Percentiles rank a stretch among this genome's conserved stretches.
Evolutionary conservation across 2,329 filamentous ascomycete species (phyloP).

Genomic region (Phaeosphaeriaceae sp.): DNA sequence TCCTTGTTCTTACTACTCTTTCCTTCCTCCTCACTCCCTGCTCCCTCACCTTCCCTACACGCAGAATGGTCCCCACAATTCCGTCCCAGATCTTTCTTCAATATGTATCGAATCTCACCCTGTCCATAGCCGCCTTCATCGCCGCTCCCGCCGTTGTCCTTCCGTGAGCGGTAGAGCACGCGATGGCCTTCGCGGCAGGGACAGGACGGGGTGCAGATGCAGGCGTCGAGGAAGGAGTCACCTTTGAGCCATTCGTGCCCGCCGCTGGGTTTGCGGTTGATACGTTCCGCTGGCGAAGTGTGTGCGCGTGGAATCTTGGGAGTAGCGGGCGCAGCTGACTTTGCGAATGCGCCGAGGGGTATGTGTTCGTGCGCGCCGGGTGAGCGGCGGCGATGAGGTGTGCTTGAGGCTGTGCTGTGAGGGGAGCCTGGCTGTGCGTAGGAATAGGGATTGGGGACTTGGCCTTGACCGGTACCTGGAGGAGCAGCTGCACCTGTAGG

Average conservation of each 20-base stretch:
- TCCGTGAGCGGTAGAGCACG: slow-evolving; percentile 27
- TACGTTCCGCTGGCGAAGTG: slow-evolving; percentile 4
- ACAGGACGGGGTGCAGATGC: slow-evolving; percentile 37
- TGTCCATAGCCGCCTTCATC: slow-evolving; percentile 9
- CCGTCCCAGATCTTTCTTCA: slow-evolving; percentile 32
- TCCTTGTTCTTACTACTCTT: slow-evolving; percentile 3
- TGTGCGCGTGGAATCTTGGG: slow-evolving; percentile 1
- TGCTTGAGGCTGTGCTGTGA: background rate
- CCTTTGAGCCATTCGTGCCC: slow-evolving; percentile 31
- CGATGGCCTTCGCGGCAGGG: slow-evolving; percentile 37
- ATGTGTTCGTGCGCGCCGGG: slow-evolving; percentile 14
- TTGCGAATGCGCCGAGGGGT: slow-evolving; percentile 5
- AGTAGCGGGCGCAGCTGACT: background rate
- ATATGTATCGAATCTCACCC: slow-evolving; percentile 36
- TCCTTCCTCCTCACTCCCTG: slow-evolving; percentile 1
- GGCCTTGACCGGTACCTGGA: background rate
- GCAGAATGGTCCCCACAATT: slow-evolving; percentile 34
- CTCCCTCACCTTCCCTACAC: slow-evolving; percentile 12
- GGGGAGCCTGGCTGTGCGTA: slow-evolving; percentile 6
- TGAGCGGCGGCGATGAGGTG: slow-evolving; percentile 1
- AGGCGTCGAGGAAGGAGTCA: slow-evolving; percentile 37
- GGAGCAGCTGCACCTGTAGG: background rate
- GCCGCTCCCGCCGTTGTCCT: slow-evolving; percentile 2
- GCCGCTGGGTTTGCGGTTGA: background rate
- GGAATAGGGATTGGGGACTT: slow-evolving; percentile 3